Percentiles rank a stretch among this genome's conserved stretches.
phyloP scores from a whole-genome alignment of 495 filamentous ascomycete genomes.

The Hyaloscypha bicolor region DNA sequence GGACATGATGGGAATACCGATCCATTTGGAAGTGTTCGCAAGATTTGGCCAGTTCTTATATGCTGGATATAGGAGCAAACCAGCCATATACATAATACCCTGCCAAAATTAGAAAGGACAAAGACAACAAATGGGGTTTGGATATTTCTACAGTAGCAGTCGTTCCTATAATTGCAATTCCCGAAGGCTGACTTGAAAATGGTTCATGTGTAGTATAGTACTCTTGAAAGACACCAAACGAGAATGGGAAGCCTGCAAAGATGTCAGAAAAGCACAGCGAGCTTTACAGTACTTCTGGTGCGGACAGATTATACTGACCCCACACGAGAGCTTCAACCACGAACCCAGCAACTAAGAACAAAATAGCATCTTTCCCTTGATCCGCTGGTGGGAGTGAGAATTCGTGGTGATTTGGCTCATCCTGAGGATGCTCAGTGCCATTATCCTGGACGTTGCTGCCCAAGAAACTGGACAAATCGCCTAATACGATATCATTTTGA shows the following conservation, averaged over 20 bases:
- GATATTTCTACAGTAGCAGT: conserved; percentile 14
- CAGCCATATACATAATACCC: conserved; percentile 20
- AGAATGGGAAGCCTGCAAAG: conserved; percentile 48
- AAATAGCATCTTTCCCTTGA: conserved; percentile 57
- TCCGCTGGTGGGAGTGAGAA: conserved; percentile 50
- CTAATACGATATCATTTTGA: conserved; percentile 3
- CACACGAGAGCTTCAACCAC: conserved; percentile 60
- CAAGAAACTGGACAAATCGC: conserved; percentile 9
- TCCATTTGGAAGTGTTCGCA: conserved; percentile 15
- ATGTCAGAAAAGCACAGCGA: conserved; percentile 25
- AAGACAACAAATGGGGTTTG: not conserved
- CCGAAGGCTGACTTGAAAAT: conserved; percentile 36
- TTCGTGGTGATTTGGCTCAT: not conserved
- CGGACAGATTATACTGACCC: conserved; percentile 43
- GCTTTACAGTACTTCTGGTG: not conserved
- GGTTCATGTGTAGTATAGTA: conserved; percentile 48
- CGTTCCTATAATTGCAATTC: conserved; percentile 39
- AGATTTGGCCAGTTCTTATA: conserved; percentile 19
- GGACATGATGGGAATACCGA: conserved; percentile 20
- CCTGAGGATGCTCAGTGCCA: not conserved
- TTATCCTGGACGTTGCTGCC: not conserved
- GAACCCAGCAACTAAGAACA: conserved; percentile 58
- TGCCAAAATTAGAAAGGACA: conserved; percentile 22
- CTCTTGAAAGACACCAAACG: conserved; percentile 54
- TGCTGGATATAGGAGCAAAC: conserved; percentile 6